Evolutionary conservation across 495 filamentous ascomycete species (phyloP).

Genomic region (Sabuloglossum arenarium): DNA sequence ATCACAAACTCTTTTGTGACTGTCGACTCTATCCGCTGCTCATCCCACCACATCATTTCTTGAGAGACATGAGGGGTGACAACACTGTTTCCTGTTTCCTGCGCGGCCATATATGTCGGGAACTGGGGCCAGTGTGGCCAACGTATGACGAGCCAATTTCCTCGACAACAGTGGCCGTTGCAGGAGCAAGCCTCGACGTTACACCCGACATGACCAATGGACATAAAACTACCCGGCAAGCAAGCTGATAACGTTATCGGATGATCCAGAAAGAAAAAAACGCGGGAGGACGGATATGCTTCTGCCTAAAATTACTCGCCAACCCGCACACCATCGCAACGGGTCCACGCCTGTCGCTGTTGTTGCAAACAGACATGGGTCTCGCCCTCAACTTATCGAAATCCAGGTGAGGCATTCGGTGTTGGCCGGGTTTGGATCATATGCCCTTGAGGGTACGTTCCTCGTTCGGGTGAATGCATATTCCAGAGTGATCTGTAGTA

Average conservation of each 20-base stretch:
- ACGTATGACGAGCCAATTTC: neutral
- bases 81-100: slow-evolving; percentile 17
- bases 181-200: neutral
- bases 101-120: slow-evolving; percentile 20
- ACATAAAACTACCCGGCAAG: neutral
- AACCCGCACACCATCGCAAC: neutral
- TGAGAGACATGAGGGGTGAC: slow-evolving; percentile 13
- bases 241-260: neutral
- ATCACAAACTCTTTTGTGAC: slow-evolving; percentile 51
- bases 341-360: neutral
- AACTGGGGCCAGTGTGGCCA: slow-evolving; percentile 5
- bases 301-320: neutral
- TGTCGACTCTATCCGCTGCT: slow-evolving; percentile 51
- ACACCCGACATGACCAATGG: neutral
- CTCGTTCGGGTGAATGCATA: too few species aligned
- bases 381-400: neutral
- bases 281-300: neutral
- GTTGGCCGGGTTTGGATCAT: neutral
- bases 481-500: too few species aligned
- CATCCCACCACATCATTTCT: slow-evolving; percentile 44
- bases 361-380: neutral
- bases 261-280: neutral
- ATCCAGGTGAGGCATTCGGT: neutral
- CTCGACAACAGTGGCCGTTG: neutral
- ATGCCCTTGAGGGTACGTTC: neutral